Evolutionary conservation across 768 basidiomycete genomes (phyloP).

Genomic region (Tulasnella sp.): DNA sequence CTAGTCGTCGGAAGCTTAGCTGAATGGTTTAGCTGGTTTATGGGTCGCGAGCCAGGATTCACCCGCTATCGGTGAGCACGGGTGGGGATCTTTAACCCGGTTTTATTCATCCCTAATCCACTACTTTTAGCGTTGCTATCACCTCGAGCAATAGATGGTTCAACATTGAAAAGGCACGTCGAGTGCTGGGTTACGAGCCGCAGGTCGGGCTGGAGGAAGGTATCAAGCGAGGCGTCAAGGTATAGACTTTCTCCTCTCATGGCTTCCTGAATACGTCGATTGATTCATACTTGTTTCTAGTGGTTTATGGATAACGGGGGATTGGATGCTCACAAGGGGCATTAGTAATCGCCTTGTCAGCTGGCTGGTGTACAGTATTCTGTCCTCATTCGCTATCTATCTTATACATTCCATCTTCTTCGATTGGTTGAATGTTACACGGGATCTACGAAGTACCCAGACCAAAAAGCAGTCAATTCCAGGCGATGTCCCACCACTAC

Average conservation of each 20-base stretch:
- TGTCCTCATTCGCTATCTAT: too few species aligned
- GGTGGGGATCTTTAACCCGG: not conserved
- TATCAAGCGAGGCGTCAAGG: constrained; percentile 63
- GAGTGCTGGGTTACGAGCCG: constrained; percentile 90
- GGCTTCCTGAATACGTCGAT: not conserved
- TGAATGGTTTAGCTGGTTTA: constrained; percentile 62
- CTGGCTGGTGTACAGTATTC: too few species aligned
- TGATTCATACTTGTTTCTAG: not conserved
- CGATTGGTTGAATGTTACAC: too few species aligned
- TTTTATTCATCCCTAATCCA: not conserved
- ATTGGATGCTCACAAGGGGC: not conserved
- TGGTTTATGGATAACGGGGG: not conserved
- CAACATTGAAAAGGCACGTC: constrained; percentile 87
- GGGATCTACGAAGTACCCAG: too few species aligned
- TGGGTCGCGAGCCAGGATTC: constrained; percentile 55
- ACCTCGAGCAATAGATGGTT: constrained; percentile 69
- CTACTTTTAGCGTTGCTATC: constrained; percentile 46
- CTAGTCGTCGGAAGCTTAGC: constrained; percentile 56
- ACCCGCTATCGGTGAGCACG: constrained; percentile 45
- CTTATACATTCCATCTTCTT: too few species aligned
- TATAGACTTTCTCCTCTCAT: constrained; percentile 20
- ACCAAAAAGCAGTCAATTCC: too few species aligned
- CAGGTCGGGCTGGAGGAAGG: constrained; percentile 83
- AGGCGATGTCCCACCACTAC: not conserved
- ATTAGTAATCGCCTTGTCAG: too few species aligned